Conservation (phyloP, 2,329 filamentous ascomycete species). For the Penicillium sp. region DNA sequence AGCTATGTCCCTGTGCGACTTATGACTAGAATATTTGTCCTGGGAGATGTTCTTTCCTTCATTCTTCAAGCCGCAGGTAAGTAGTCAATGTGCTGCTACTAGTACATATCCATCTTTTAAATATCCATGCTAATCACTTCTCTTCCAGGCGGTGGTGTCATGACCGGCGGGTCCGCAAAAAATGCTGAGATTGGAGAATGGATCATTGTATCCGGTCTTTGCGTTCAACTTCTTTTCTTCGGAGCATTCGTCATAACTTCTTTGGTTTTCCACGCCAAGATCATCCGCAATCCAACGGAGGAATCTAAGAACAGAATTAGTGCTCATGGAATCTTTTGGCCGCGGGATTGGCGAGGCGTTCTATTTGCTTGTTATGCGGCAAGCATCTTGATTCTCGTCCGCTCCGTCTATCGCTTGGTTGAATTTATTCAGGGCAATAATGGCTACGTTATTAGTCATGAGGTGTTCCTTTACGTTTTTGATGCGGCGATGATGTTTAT, state of each 20-base stretch:
- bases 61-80: conserved; percentile 43
- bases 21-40: conserved; percentile 54
- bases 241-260: conserved; percentile 20
- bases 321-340: too few species aligned
- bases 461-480: conserved; percentile 28
- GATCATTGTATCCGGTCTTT: conserved; percentile 22
- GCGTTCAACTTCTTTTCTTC: conserved; percentile 26
- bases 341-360: background rate
- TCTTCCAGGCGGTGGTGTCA: conserved; percentile 15
- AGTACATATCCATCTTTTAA: too few species aligned
- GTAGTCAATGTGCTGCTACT: too few species aligned
- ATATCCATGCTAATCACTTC: too few species aligned
- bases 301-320: background rate
- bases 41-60: conserved; percentile 53
- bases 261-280: conserved; percentile 19
- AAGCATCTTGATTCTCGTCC: conserved; percentile 25
- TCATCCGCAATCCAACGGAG: conserved; percentile 14
- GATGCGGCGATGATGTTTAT: conserved; percentile 45
- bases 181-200: conserved; percentile 14
- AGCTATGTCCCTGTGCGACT: conserved; percentile 49
- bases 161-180: conserved; percentile 5
- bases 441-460: conserved; percentile 28
- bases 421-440: conserved; percentile 27
- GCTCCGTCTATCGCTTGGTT: conserved; percentile 26
- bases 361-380: background rate